Evolutionary conservation across 768 basidiomycete genomes (phyloP), one percentile per base, ranked within the genome.

Genomic region (Calvatia gigantea): DNA sequence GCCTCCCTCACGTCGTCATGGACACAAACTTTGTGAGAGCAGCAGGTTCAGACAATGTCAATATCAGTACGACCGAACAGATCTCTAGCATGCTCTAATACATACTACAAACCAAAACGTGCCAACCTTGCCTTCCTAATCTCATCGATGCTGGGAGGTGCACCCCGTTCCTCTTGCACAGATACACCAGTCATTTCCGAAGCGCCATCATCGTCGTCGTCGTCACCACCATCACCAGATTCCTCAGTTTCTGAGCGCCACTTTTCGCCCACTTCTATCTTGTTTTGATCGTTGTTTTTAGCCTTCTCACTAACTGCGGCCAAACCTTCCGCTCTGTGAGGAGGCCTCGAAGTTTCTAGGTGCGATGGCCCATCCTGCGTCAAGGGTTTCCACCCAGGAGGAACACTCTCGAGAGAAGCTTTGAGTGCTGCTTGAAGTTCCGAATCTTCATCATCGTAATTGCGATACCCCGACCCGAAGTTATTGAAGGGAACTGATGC

Each of bases 381-480:
- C 52, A 58, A 75, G 4, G 75, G 62, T 25, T 68, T 61, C 70
- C 76, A 85, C 28, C 76, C 86, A 37, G 70, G 69, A 1, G 88
- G 85, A 19, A 84, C 67, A 38, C 73, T 73, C 65, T 88, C 87
- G 58, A 95, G 73, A 33, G 92, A 94, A 2, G 91, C 94, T 65
- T 75, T 85, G 45, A 96, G 74, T 4, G 94, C 94, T 9, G 92
- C 93, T 70, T 95, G 94, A 43, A 96, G 71, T 62, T 90, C 87
- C 21, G 81, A 83, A 62, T 96, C 93, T 48, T 94, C 93, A 60
- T 95, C 93, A 59, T 94, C 93, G 61, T 90, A 85, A 35, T 86
- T 81, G 43, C 83, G 72, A 48, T 77, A 27, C 11, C 23, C 37
- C 45, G 23, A 25, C 35, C 25, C 29, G 9, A 35, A 32, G 17